Base-by-base conservation (phyloP, 345 rosid genomes). In the Crucihimalaya himalaica region DNA sequence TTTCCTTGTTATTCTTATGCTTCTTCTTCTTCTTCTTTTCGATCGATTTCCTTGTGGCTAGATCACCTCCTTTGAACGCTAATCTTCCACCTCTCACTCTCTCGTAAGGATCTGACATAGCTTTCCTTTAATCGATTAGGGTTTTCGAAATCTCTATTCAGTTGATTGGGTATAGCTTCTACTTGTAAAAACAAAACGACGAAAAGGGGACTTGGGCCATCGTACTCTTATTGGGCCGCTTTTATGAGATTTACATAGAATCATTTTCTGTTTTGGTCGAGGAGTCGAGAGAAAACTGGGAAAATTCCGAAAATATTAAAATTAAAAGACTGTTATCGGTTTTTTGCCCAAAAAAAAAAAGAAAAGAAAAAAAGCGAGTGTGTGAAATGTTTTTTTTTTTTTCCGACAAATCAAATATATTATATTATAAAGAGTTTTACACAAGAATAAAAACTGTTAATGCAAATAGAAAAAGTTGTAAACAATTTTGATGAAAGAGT, bases 51-150 rank as follows among this genome's bases (percentile, higher is more conserved):
- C 86, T 80, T 6, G 86, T 77, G 23, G 97, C 97, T 9, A 87
- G 62, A 61, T 72, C 80, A 29, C 97, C 98, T 37, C 91, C 97
- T 79, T 90, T 93, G 86, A 88, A 93, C 27, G 81, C 81, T 20
- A 90, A 81, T 47, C 92, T 79, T 50, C 97, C 97, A 18, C 82
- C 93, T 57, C 84, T 88, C 32, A 78, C 93, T 46, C 74, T 80
- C 82, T 84, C 92, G 85, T 88, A 93, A 2, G 97, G 81, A 55
- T 88, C 86, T 70, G 97, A 88, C 97, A 85, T 87, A 54, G 66
- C 39, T 47, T 66, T 21, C 31, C 37, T 50, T 46, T 1, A 40
- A 18, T 63, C 58, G 60, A 63, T 70, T 70, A 63, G 61, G 80
- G 67, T 76, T 76, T 75, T 20, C 57, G 23, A 40, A 42, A 35